Base-by-base conservation (phyloP, 2,329 filamentous ascomycete genomes). In the Trichoderma cornu-damae region DNA sequence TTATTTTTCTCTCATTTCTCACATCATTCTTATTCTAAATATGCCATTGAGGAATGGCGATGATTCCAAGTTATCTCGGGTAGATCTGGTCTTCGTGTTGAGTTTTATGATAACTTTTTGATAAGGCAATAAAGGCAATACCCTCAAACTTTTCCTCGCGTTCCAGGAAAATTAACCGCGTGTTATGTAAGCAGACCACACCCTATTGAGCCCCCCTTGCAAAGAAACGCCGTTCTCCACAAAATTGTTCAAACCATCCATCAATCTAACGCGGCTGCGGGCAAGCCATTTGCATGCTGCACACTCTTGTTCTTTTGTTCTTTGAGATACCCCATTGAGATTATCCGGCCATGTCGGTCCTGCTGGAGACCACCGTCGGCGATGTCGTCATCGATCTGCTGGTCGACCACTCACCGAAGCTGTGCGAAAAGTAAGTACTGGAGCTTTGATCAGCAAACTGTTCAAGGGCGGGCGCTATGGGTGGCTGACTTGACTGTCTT, bases 351-450 rank as follows among this genome's bases (percentile, higher is more conserved):
- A 97, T 97, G 93, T 96, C 90, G 61, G 93, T 96, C 56, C 81
- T 97, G 28, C 80, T 99, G 50, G 93, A 99, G 75, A 96, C 94
- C 32, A 96, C 88, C 59, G 83, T 87, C 1, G 93, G 93, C 68
- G 94, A 99, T 72, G 88, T 99, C 68, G 93, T 96, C 63, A 91
- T 97, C 67, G 93, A 99, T 71, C 81, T 99, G 22, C 78, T 96
- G 60, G 85, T 94, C 51, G 89, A 96, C 65, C 89, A 93, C 69
- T 89, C 90, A 38, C 94, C 93, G 1, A 93, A 87, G 72, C 86
- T 91, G 65, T 97, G 93, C 78, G 89, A 96, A 76, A 99, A 97
- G 90, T 95, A 78, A 79, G 88, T 80, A n/a, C 22, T 26, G 9
- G 20, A 16, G 18, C 9, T 16, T n/a, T 42, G 6, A 22, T 22